phyloP scores from a whole-genome alignment of 2,329 filamentous ascomycete genomes.

The Helicocarpus griseus region DNA sequence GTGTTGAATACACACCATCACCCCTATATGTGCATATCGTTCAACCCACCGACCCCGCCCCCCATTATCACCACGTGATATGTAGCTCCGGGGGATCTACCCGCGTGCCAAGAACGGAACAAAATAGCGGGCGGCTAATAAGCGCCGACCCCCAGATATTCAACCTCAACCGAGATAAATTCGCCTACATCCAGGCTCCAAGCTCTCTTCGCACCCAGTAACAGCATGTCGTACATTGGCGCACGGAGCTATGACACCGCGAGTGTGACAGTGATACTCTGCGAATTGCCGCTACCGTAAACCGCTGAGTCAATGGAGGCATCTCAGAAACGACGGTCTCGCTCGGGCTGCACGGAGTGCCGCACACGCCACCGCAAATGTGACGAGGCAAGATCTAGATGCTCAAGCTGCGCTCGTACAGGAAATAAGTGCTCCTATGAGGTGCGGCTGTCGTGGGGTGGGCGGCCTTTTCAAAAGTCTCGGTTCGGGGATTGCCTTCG shows the following conservation, averaged over 20 bases:
- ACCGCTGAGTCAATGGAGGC: neutral
- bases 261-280: neutral
- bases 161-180: too few species aligned
- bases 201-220: neutral
- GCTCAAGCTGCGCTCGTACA: slow-evolving; percentile 9
- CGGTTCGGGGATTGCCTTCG: slow-evolving; percentile 14
- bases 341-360: slow-evolving; percentile 14
- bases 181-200: too few species aligned
- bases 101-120: too few species aligned
- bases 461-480: slow-evolving; percentile 12
- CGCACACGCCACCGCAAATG: slow-evolving; percentile 14
- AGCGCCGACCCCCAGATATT: too few species aligned
- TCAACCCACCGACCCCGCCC: too few species aligned
- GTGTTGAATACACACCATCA: too few species aligned
- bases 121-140: too few species aligned
- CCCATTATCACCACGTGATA: too few species aligned
- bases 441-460: slow-evolving; percentile 13
- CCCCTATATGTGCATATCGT: too few species aligned
- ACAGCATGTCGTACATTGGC: neutral
- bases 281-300: neutral
- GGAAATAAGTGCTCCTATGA: slow-evolving; percentile 10
- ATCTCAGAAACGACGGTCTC: slow-evolving; percentile 10
- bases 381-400: slow-evolving; percentile 11
- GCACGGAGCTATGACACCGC: too few species aligned
- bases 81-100: too few species aligned